phyloP scores from a whole-genome alignment of 1,284 basidiomycete species.

The Cutaneotrichosporon mucoides region DNA sequence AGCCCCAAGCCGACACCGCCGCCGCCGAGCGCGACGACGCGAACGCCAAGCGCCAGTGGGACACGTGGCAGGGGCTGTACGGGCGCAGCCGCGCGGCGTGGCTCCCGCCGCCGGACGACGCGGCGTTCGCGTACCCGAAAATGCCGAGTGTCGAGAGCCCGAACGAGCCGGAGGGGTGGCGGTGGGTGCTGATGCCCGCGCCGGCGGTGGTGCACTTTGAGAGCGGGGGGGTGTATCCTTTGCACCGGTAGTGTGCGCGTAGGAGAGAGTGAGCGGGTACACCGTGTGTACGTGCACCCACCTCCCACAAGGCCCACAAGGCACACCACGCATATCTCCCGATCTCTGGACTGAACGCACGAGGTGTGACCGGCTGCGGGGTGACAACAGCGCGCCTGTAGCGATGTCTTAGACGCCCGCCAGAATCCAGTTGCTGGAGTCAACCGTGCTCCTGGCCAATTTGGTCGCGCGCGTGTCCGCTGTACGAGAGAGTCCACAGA shows the following conservation, averaged over 20 bases:
- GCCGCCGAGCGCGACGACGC: neutral
- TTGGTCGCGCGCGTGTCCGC: too few relatives aligned
- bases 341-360: too few relatives aligned
- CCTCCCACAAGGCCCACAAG: too few relatives aligned
- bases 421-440: too few relatives aligned
- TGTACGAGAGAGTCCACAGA: too few relatives aligned
- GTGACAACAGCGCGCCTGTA: too few relatives aligned
- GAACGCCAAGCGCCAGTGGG: neutral
- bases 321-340: too few relatives aligned
- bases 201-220: neutral
- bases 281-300: too few relatives aligned
- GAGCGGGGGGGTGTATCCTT: neutral
- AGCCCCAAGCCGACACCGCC: neutral
- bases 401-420: too few relatives aligned
- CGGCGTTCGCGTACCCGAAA: slow-evolving; percentile 1
- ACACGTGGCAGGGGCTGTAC: neutral
- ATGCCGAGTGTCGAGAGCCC: neutral
- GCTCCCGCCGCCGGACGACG: neutral
- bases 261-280: too few relatives aligned
- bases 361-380: too few relatives aligned
- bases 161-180: neutral
- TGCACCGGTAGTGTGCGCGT: neutral
- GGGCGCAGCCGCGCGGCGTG: neutral
- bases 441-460: too few relatives aligned
- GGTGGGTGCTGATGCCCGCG: neutral